Conservation (phyloP, 768 basidiomycete species). For the Hygrocybe coccinea region DNA sequence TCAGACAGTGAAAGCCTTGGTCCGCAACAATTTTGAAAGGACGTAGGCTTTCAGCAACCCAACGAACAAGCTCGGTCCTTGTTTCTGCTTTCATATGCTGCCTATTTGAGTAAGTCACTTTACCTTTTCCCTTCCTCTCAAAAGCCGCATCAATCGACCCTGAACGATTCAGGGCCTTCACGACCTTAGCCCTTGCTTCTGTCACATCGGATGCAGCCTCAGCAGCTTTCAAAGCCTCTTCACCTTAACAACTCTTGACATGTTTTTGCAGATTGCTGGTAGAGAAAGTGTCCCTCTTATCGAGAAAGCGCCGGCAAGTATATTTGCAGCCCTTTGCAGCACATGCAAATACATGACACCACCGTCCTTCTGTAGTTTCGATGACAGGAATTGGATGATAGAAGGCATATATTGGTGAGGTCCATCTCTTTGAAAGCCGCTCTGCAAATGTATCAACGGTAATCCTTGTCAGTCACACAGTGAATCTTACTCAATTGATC, state of each 20-base stretch:
- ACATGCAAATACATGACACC: conserved; percentile 28
- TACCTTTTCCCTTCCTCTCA: conserved; percentile 24
- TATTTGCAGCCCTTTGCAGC: conserved; percentile 17
- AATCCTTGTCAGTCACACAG: no score
- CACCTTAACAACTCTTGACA: conserved; percentile 32
- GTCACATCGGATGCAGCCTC: conserved; percentile 3
- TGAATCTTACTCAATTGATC: no score
- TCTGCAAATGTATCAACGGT: no score
- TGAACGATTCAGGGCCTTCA: conserved; percentile 6
- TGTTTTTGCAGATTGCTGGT: conserved; percentile 30
- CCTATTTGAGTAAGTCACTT: conserved; percentile 27
- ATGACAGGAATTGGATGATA: conserved; percentile 23
- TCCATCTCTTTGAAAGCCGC: conserved; percentile 20
- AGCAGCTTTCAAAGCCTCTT: conserved; percentile 15
- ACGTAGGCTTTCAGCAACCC: conserved; percentile 30
- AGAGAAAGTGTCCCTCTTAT: conserved; percentile 15
- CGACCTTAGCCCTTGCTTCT: conserved; percentile 4
- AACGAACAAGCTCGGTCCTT: conserved; percentile 30
- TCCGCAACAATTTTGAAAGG: conserved; percentile 34
- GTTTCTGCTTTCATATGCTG: conserved; percentile 24
- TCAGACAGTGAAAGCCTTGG: conserved; percentile 26
- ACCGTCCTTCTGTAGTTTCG: conserved; percentile 16
- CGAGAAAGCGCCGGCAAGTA: conserved; percentile 14
- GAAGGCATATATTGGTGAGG: conserved; percentile 33
- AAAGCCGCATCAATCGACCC: conserved; percentile 27